These are phyloP conservation scores for Pythium oligandrum DNA, from an alignment of 352 stramenopile genomes.

Conservation along the genomic window DNA sequence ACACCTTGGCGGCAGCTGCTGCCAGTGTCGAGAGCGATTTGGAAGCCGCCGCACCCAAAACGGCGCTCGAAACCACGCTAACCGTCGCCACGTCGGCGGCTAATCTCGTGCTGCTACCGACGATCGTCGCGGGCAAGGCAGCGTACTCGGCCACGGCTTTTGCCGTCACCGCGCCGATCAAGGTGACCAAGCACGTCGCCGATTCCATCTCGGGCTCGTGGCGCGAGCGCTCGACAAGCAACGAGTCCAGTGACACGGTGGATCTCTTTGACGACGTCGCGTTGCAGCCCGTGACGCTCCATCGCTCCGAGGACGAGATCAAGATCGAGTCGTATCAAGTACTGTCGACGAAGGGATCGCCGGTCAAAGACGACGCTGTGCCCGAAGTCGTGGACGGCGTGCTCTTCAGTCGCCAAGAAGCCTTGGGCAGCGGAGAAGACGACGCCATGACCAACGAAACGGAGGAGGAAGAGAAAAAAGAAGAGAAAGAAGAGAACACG, in stretches of 20 bases:
- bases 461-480: too few species aligned
- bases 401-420: neutral
- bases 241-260: conserved; percentile 1
- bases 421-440: neutral
- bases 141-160: conserved; percentile 54
- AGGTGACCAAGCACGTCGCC: conserved; percentile 48
- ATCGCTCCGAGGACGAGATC: too few species aligned
- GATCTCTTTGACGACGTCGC: conserved; percentile 38
- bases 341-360: neutral
- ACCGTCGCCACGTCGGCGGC: conserved; percentile 48
- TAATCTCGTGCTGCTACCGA: conserved; percentile 58
- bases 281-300: too few species aligned
- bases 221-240: conserved; percentile 6
- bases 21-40: neutral
- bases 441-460: neutral
- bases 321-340: too few species aligned
- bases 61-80: conserved; percentile 45
- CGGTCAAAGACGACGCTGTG: neutral
- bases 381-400: neutral
- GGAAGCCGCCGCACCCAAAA: too few species aligned
- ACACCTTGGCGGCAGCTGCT: too few species aligned
- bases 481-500: neutral
- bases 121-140: conserved; percentile 50
- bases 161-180: conserved; percentile 49
- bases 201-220: conserved; percentile 25